Percentiles rank a stretch among this genome's conserved stretches.
These are phyloP conservation scores for Pyracantha coccinea DNA, from an alignment of 331 rosid genomes.

Conservation along the genomic window DNA sequence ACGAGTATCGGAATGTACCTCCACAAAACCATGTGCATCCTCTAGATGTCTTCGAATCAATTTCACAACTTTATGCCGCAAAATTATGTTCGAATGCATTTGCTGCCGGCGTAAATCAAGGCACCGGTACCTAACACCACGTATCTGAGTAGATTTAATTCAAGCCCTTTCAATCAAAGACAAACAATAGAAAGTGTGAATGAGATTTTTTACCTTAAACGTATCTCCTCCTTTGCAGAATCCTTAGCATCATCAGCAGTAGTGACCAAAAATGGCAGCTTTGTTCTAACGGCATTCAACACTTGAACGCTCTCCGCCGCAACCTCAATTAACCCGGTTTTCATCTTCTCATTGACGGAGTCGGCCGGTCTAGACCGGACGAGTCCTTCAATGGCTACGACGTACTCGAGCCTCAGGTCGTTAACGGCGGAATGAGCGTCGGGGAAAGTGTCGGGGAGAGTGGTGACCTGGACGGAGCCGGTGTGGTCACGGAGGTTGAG, in stretches of 20 bases:
- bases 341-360: conserved; percentile 75
- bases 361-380: conserved; percentile 74
- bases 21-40: conserved; percentile 81
- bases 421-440: conserved; percentile 63
- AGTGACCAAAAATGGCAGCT: conserved; percentile 82
- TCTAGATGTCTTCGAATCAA: conserved; percentile 81
- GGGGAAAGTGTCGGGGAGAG: conserved; percentile 84
- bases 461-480: conserved; percentile 81
- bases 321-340: conserved; percentile 83
- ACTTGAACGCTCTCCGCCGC: conserved; percentile 76
- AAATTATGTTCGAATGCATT: conserved; percentile 75
- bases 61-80: conserved; percentile 85
- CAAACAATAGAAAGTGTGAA: neutral
- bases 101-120: conserved; percentile 85
- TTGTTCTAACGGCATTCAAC: conserved; percentile 65
- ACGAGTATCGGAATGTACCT: conserved; percentile 37
- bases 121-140: conserved; percentile 67
- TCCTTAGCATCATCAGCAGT: conserved; percentile 77
- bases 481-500: conserved; percentile 81
- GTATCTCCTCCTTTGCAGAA: conserved; percentile 81
- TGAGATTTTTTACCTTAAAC: conserved; percentile 49
- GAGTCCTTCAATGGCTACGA: conserved; percentile 75
- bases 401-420: conserved; percentile 75
- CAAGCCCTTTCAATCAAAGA: neutral
- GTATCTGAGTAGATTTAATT: neutral